Conservation (phyloP, 306 rosid genomes). For the Rosa persica region DNA sequence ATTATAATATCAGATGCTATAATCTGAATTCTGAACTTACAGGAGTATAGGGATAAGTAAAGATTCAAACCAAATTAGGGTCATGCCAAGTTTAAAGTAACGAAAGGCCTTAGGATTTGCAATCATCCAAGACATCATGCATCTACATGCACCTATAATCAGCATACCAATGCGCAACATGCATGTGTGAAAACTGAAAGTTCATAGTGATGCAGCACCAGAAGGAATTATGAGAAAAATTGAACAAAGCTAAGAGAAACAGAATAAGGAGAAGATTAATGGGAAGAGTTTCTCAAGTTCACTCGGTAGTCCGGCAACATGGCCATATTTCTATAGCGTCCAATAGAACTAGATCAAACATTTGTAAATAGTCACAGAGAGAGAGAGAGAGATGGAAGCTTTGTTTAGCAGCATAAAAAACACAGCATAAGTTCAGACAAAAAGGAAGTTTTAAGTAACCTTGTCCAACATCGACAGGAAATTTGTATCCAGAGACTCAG, state of each 20-base stretch:
- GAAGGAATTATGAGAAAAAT: background rate
- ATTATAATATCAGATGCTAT: background rate
- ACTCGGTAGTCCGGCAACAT: background rate
- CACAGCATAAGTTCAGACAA: no score
- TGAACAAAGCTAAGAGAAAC: background rate
- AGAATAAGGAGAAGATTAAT: background rate
- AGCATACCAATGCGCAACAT: background rate
- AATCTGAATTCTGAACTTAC: background rate
- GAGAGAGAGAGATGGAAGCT: conserved; percentile 33
- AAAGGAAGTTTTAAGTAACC: no score
- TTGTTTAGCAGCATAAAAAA: no score
- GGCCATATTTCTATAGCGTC: background rate
- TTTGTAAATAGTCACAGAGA: conserved; percentile 6
- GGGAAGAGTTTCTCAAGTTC: background rate
- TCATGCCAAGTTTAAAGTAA: background rate
- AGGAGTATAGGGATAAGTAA: no score
- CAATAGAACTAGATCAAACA: background rate
- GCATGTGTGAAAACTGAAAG: background rate
- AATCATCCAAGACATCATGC: background rate
- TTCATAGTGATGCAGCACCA: background rate
- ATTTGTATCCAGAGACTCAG: no score
- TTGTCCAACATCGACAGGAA: no score
- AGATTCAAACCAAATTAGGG: background rate
- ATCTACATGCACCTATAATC: background rate
- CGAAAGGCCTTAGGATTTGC: background rate